These are phyloP conservation scores for Talaromyces sp. DNA, from an alignment of 2,329 filamentous ascomycete genomes.

Conservation along the genomic window DNA sequence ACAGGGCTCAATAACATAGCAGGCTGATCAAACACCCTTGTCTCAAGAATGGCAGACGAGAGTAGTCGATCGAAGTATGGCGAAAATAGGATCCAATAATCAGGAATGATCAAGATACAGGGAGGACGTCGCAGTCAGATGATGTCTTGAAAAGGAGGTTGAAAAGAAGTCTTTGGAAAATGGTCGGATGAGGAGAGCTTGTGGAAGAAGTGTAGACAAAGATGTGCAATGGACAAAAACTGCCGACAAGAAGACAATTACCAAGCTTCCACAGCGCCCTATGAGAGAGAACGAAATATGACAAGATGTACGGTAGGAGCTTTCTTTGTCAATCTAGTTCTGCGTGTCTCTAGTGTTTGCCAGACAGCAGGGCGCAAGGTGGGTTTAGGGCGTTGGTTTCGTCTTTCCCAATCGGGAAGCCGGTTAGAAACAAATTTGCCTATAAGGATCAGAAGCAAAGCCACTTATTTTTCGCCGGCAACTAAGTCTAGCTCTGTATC, in stretches of 20 bases:
- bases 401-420: neutral
- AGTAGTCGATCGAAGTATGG: too few relatives aligned
- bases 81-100: neutral
- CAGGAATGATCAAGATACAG: neutral
- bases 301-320: neutral
- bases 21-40: neutral
- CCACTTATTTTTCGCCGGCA: neutral
- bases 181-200: neutral
- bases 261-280: neutral
- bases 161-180: neutral
- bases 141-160: neutral
- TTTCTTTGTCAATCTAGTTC: neutral
- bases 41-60: neutral
- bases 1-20: neutral
- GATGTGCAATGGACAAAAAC: neutral
- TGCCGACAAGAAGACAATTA: neutral
- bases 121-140: neutral
- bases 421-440: neutral
- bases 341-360: neutral
- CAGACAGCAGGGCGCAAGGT: neutral
- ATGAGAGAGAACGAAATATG: neutral
- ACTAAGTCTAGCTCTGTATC: neutral
- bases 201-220: neutral
- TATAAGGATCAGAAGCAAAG: neutral
- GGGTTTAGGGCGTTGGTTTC: neutral